These are phyloP conservation scores for Olyra latifolia DNA, from an alignment of 176 grass and related monocot genomes.

Conservation along the genomic window DNA sequence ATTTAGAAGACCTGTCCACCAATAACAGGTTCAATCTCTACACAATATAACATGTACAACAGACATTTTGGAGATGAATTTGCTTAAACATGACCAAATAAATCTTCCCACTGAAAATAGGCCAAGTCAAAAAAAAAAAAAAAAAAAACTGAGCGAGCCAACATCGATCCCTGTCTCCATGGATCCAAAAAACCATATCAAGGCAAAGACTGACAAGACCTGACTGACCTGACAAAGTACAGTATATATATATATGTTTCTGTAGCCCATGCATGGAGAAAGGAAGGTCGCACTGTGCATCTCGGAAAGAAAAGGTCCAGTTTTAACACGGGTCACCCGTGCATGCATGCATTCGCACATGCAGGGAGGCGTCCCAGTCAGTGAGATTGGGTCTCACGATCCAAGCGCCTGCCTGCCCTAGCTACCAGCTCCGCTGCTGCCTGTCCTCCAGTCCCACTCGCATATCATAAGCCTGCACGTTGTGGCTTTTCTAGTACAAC, in stretches of 20 bases:
- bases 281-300: neutral
- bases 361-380: neutral
- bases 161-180: too few species aligned
- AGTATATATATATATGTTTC: neutral
- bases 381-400: neutral
- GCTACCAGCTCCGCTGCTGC: neutral
- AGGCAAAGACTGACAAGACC: neutral
- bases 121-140: too few species aligned
- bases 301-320: neutral
- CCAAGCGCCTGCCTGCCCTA: neutral
- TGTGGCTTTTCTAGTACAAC: neutral
- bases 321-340: neutral
- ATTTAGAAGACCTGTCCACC: too few species aligned
- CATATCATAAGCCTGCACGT: neutral
- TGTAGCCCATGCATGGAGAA: neutral
- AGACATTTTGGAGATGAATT: too few species aligned
- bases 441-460: neutral
- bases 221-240: neutral
- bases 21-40: too few species aligned
- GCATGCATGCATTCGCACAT: constrained; percentile 10
- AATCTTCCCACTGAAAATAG: too few species aligned
- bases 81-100: too few species aligned
- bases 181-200: too few species aligned
- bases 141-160: too few species aligned
- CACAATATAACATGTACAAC: too few species aligned